Percentiles rank a stretch among this genome's conserved stretches.
These are phyloP conservation scores for Collariella sp. DNA, from an alignment of 495 filamentous ascomycete genomes.

Conservation along the genomic window DNA sequence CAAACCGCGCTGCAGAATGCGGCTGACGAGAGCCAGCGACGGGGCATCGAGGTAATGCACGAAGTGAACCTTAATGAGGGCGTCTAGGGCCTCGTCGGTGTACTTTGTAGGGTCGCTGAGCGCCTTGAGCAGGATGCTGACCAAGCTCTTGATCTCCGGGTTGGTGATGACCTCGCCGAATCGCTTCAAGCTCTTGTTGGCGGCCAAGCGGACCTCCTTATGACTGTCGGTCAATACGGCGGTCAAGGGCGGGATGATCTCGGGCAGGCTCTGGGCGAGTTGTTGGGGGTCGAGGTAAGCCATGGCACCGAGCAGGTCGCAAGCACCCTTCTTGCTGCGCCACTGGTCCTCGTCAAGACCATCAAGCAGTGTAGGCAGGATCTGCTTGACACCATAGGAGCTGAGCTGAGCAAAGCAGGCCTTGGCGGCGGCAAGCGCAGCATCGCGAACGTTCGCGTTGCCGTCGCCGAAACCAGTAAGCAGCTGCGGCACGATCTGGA, in stretches of 20 bases:
- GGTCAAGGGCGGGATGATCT: slow-evolving; percentile 93
- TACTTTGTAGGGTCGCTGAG: slow-evolving; percentile 96
- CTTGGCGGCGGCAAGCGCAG: slow-evolving; percentile 86
- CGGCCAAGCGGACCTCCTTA: slow-evolving; percentile 86
- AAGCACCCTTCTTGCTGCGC: slow-evolving; percentile 97
- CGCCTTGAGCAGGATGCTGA: slow-evolving; percentile 86
- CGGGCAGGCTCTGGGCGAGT: slow-evolving; percentile 80
- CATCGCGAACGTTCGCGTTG: slow-evolving; percentile 81
- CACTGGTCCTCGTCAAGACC: slow-evolving; percentile 92
- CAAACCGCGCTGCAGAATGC: slow-evolving; percentile 89
- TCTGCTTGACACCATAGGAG: slow-evolving; percentile 90
- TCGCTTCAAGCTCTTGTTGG: slow-evolving; percentile 90
- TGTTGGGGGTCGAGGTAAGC: slow-evolving; percentile 95
- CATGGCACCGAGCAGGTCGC: slow-evolving; percentile 93
- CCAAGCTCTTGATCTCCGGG: slow-evolving; percentile 86
- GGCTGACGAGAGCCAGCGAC: slow-evolving; percentile 85
- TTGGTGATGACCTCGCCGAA: slow-evolving; percentile 98
- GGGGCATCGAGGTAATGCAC: slow-evolving; percentile 94
- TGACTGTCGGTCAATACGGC: slow-evolving; percentile 93
- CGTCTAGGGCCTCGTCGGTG: slow-evolving; percentile 88
- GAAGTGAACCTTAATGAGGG: slow-evolving; percentile 91
- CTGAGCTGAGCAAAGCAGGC: slow-evolving; percentile 86
- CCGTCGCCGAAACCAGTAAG: slow-evolving; percentile 82
- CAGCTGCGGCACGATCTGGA: slow-evolving; percentile 87
- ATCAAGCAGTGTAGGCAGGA: slow-evolving; percentile 83